Conservation (phyloP, 495 filamentous ascomycete genomes). For the Daldinia bambusicola region DNA sequence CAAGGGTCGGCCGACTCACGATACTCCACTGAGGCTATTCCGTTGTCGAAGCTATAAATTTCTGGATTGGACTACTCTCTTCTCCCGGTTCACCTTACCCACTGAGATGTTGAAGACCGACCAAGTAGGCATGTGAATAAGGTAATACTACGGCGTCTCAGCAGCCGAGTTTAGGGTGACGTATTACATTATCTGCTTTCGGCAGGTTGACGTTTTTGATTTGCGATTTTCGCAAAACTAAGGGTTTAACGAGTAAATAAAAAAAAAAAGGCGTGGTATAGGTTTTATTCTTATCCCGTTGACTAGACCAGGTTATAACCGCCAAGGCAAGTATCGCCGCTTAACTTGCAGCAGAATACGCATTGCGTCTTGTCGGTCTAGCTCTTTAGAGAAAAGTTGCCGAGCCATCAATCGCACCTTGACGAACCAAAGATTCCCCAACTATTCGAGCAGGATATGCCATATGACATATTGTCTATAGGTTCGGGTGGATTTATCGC, state of each 20-base stretch:
- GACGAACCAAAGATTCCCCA: background rate
- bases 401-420: background rate
- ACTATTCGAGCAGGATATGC: background rate
- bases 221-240: no score
- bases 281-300: background rate
- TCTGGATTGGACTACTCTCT: background rate
- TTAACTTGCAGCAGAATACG: background rate
- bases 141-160: conserved; percentile 7
- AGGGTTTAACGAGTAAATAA: no score
- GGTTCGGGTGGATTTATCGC: background rate
- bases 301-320: background rate
- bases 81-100: background rate
- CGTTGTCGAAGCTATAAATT: background rate
- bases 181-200: background rate
- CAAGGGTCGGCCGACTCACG: background rate
- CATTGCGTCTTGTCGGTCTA: background rate
- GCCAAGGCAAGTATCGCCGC: background rate
- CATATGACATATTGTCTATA: background rate
- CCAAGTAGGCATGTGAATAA: background rate
- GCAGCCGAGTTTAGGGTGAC: background rate
- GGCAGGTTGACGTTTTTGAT: background rate
- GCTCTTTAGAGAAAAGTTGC: background rate
- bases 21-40: background rate
- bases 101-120: background rate
- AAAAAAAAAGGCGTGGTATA: background rate